Base-by-base conservation (phyloP, 2,329 filamentous ascomycete genomes). In the Sclerotiophoma versabilis region DNA sequence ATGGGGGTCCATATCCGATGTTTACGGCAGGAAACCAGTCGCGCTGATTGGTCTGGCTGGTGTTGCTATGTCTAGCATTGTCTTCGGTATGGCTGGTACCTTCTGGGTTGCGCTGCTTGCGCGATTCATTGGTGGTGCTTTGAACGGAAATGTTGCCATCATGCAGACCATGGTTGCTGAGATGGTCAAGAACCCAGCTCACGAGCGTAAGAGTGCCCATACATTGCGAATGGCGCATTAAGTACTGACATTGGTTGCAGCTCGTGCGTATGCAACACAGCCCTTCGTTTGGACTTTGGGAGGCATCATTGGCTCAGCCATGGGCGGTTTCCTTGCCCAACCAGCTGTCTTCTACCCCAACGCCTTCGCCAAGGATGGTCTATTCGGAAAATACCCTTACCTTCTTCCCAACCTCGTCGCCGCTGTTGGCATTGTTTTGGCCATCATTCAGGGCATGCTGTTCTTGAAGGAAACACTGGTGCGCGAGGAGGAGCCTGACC, bases 111-210 rank as follows among this genome's bases (percentile, higher is more conserved):
- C 93, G 14, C 77, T 97, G 47, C 70, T 87, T 34, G 92, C 91
- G 12, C 83, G 93, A 63, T 86, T 88, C 36, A 71, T 95, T 12
- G 93, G 92, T 38, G 92, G 93, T 25, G 81, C 93, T 10, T 79
- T 97, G 54, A 96, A 96, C 73, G 93, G 93, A 54, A 96, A 96
- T 71, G 92, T 96, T 62, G 92, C 90, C 23, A 90, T 95, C 36
- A 92, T 95, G 70, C 75, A 96, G 76, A 96, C 92, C 19, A 96
- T 96, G 90, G 92, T 96, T 10, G 91, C 89, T n/a, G 93, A 97
- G 76, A 78, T 96, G 59, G 90, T 96, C 49, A 91, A 85, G 34
- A 91, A 90, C 58, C 91, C 90, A n/a, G 90, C 92, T 64, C 91
- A 96, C 75, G 92, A 96, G 77, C 91, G 89, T 91, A 78, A 81